Base-by-base conservation (phyloP, 2,329 filamentous ascomycete species). In the Venturia carpophila region DNA sequence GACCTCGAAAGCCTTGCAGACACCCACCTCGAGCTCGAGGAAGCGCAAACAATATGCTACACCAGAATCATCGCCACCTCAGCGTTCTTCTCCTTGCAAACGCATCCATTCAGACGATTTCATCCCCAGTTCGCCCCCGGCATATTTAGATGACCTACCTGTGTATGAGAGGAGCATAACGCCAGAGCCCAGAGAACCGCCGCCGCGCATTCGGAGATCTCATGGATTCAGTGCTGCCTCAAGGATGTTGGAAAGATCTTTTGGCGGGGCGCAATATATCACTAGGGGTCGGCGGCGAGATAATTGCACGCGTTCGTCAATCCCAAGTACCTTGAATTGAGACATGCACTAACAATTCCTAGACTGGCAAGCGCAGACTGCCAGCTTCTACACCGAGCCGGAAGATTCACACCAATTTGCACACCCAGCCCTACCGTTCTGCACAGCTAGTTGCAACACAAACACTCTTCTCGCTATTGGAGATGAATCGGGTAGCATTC, bases 391-490 rank as follows among this genome's bases (percentile, higher is more conserved):
- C 71, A 84, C 82, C 43, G 75, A 77, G 41, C 78, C 84, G 7
- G 77, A 79, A 11, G 85, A 88, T 70, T 71, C 77, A 19, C 79
- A 86, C 70, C 71, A 75, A 19, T 81, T 83, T 66, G 71, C 75
- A 39, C 79, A 78, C 19, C 73, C 78, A 55, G 79, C 82, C 1
- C 75, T 89, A 43, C 87, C 87, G 5, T 89, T 90, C 72, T 89
- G 85, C 73, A 83, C 83, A 49, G 79, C 84, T 55, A 80, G 83
- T 66, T 88, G 87, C 73, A 87, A 89, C 69, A 87, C 82, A 66
- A 89, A 88, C 72, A 83, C 86, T 9, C 77, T 90, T 11, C 80
- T 90, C 66, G 88, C 87, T 3, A 79, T 89, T 66, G 88, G 87
- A 47, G 87, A 89, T 69, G 87, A 91, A 75, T 84, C 87, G 70